A percentile compares a stretch with the other conserved stretches of the same genome.
phyloP scores from a whole-genome alignment of 768 basidiomycete species.

The Tricholoma saponaceum region DNA sequence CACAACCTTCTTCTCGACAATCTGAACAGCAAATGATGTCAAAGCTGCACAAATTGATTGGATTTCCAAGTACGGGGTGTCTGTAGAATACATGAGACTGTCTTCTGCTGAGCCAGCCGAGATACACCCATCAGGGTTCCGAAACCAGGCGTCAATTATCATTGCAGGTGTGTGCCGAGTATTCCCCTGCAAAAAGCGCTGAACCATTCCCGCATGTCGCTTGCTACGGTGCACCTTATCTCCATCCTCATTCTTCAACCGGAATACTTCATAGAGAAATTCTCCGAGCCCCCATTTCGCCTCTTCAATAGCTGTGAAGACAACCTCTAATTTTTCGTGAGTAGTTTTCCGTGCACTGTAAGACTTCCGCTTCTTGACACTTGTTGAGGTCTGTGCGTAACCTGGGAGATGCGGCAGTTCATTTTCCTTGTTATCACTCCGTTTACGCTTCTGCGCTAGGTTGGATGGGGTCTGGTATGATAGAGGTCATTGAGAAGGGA shows the following conservation, averaged over 20 bases:
- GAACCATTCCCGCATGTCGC: not conserved
- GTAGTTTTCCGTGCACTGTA: not conserved
- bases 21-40: conserved; percentile 26
- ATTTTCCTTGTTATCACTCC: not conserved
- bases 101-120: not conserved
- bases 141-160: not conserved
- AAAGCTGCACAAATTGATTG: conserved; percentile 20
- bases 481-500: not conserved
- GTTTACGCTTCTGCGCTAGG: not conserved
- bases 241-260: conserved; percentile 8
- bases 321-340: not conserved
- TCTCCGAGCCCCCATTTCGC: not conserved
- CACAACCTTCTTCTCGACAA: conserved; percentile 15
- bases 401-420: not conserved
- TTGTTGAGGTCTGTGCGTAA: not conserved
- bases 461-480: not conserved
- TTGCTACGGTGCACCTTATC: not conserved
- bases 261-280: not conserved
- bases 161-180: not conserved
- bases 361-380: not conserved
- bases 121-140: not conserved
- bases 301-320: not conserved
- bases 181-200: not conserved
- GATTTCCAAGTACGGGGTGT: conserved; percentile 14
- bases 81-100: conserved; percentile 11